Base-by-base conservation (phyloP, 768 basidiomycete species). In the Rhizopogon rudus region DNA sequence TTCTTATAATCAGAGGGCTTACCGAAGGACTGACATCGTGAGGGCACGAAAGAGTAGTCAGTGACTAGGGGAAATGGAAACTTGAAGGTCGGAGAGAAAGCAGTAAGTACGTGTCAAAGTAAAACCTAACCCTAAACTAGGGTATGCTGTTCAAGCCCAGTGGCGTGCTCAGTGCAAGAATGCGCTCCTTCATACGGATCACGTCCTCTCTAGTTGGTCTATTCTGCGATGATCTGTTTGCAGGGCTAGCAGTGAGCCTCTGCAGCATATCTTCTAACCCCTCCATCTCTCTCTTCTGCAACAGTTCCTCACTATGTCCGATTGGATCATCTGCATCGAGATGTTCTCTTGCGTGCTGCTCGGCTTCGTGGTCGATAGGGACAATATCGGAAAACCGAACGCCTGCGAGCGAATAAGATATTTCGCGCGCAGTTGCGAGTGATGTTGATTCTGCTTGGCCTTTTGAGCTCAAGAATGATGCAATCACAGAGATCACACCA, bases 351-450 rank as follows among this genome's bases (percentile, higher is more conserved):
- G 86, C 87, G 67, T 96, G 94, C 51, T 75, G 79, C 62, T 89
- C 84, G 0, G 92, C 88, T 62, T 95, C 86, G 8, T 82, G 55
- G 72, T 96, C 92, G 22, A 76, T 77, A 2, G 91, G 90, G 13
- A 80, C 82, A 45, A 96, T 78, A 56, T 92, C 88, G 8, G 81
- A 77, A 60, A 91, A 83, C 6, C 79, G 81, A 33, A 96, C 72
- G 6, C 74, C 65, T 0, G 78, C 77, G 2, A 97, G 78, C n/a
- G 73, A 67, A 0, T 75, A 62, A 0, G 81, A 73, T 50, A 95
- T 81, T 6, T 74, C 75, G 39, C 82, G 74, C 1, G 80, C 73
- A 59, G 85, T 81, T 1, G 67, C 67, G 0, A 78, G 55, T 8
- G 60, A 60, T 7, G 50, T 20, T 6, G 52, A 60, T 6, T 37